Conservation (phyloP, 139 green algal genomes). For the Coccomyxa sp. region DNA sequence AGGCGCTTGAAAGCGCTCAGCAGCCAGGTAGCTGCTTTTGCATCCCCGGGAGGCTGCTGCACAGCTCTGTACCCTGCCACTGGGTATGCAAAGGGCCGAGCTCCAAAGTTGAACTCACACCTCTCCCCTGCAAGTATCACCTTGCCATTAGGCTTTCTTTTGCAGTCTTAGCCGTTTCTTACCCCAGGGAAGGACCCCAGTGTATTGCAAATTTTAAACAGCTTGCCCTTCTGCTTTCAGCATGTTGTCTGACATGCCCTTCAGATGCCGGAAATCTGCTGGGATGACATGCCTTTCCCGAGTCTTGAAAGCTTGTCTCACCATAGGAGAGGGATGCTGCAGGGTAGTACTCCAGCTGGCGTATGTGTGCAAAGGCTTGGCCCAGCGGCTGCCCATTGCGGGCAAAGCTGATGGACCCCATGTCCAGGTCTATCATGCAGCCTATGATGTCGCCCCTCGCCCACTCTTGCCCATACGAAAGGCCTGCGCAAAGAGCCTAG, state of each 20-base stretch:
- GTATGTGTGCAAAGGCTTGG: conserved; percentile 56
- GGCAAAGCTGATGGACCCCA: conserved; percentile 69
- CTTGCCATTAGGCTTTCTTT: too few relatives aligned
- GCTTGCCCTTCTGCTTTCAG: too few relatives aligned
- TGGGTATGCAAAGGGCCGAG: conserved; percentile 66
- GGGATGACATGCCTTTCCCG: too few relatives aligned
- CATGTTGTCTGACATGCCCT: too few relatives aligned
- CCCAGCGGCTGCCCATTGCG: conserved; percentile 81
- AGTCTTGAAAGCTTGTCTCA: neutral
- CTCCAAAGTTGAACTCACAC: conserved; percentile 80
- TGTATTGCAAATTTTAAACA: too few relatives aligned
- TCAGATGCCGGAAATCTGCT: too few relatives aligned
- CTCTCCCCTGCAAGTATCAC: conserved; percentile 38
- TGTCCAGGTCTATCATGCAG: conserved; percentile 80
- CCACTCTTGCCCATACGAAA: conserved; percentile 52
- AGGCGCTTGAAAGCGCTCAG: conserved; percentile 1
- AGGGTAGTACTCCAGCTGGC: neutral
- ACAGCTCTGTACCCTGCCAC: conserved; percentile 66
- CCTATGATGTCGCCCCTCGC: conserved; percentile 83
- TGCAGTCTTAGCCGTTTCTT: too few relatives aligned
- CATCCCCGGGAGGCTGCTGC: conserved; percentile 36
- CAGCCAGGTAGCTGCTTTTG: neutral
- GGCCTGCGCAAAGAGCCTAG: neutral
- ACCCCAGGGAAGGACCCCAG: too few relatives aligned
- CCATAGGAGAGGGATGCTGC: neutral